Evolutionary conservation across 345 rosid genomes (phyloP).

Genomic region (Gossypium bickii): DNA sequence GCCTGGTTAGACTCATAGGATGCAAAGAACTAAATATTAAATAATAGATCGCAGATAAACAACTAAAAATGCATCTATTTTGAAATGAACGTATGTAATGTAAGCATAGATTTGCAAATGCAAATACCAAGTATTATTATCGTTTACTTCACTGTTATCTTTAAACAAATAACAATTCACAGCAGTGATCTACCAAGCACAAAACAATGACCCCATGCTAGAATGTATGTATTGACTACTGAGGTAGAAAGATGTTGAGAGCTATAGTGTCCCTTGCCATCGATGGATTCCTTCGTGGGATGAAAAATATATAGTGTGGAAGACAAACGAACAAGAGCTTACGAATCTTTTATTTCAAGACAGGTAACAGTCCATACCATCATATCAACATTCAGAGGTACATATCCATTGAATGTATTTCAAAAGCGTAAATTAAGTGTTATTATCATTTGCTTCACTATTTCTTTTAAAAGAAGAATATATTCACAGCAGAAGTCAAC

Average conservation of each 20-base stretch:
- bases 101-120: not conserved
- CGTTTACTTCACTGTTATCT: not conserved
- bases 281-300: constrained; percentile 19
- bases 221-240: not conserved
- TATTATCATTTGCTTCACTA: too few species aligned
- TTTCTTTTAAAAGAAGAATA: too few species aligned
- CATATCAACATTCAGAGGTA: not conserved
- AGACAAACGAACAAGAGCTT: not conserved
- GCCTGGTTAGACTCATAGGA: too few species aligned
- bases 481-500: too few species aligned
- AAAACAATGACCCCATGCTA: not conserved
- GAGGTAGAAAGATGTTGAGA: not conserved
- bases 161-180: not conserved
- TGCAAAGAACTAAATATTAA: not conserved
- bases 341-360: constrained; percentile 4
- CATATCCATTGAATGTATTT: too few species aligned
- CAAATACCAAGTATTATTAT: not conserved
- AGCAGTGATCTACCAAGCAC: not conserved
- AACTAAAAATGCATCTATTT: too few species aligned
- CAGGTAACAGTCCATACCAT: not conserved
- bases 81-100: not conserved
- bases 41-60: not conserved
- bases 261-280: constrained; percentile 11
- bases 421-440: too few species aligned
- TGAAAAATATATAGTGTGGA: not conserved